phyloP scores from a whole-genome alignment of 352 stramenopile species.

The Aphanomyces stellatus region DNA sequence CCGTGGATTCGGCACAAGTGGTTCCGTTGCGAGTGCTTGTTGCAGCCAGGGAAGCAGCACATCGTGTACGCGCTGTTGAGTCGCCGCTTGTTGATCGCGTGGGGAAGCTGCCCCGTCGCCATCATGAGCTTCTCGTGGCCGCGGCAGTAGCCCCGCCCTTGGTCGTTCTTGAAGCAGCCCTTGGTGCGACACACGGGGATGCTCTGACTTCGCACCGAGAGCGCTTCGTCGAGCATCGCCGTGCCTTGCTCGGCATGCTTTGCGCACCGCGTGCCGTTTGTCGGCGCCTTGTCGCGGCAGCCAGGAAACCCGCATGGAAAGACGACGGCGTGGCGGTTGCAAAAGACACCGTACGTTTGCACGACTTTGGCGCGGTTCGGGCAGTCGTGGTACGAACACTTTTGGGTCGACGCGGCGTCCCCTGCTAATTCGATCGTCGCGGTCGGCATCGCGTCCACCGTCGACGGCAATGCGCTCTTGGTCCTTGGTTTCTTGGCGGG shows the following conservation, averaged over 20 bases:
- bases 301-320: constrained; percentile 77
- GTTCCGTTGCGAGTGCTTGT: constrained; percentile 77
- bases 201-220: constrained; percentile 57
- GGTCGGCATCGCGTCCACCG: not conserved
- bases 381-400: constrained; percentile 67
- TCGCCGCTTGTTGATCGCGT: constrained; percentile 75
- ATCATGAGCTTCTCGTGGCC: constrained; percentile 82
- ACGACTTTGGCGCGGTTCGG: constrained; percentile 66
- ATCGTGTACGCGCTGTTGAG: constrained; percentile 85
- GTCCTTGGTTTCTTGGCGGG: not conserved
- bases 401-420: constrained; percentile 24
- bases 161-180: constrained; percentile 84
- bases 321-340: constrained; percentile 81
- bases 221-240: constrained; percentile 29
- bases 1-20: constrained; percentile 81
- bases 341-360: constrained; percentile 75
- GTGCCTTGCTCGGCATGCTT: constrained; percentile 63
- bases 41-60: constrained; percentile 76
- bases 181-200: constrained; percentile 64
- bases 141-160: constrained; percentile 74
- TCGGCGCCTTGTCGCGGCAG: constrained; percentile 63
- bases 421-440: not conserved
- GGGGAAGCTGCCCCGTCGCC: constrained; percentile 58
- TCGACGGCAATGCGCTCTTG: not conserved
- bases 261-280: constrained; percentile 56